phyloP scores from a whole-genome alignment of 805 yeast genomes.

The Starmerella vitae region DNA sequence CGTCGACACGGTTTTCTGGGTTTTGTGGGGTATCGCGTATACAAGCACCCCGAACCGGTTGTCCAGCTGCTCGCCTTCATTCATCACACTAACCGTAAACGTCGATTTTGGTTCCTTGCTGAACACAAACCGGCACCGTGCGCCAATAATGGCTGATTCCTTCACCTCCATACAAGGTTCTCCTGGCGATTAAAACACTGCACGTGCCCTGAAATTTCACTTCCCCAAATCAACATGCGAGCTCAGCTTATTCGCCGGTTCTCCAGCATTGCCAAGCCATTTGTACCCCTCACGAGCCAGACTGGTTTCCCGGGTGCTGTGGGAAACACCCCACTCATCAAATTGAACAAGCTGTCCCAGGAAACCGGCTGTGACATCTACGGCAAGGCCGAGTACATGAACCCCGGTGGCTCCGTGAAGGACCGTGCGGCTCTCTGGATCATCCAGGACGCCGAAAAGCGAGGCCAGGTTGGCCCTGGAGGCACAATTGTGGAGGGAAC shows the following conservation, averaged over 20 bases:
- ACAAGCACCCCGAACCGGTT: constrained; percentile 19
- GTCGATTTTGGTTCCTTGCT: constrained; percentile 13
- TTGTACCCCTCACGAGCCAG: constrained; percentile 52
- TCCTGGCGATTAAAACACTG: too few relatives aligned
- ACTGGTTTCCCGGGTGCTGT: constrained; percentile 69
- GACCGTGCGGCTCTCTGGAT: constrained; percentile 78
- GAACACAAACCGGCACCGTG: constrained; percentile 10
- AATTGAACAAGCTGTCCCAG: constrained; percentile 42
- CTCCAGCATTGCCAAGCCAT: constrained; percentile 27
- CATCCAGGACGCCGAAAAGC: constrained; percentile 62
- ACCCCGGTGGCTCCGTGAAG: constrained; percentile 88
- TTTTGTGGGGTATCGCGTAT: constrained; percentile 18
- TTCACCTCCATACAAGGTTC: constrained; percentile 10
- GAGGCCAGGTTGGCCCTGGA: constrained; percentile 46
- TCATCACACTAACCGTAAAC: constrained; percentile 12
- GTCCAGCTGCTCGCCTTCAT: neutral
- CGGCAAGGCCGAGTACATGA: constrained; percentile 85
- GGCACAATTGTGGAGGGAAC: constrained; percentile 89
- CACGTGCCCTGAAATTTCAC: too few relatives aligned
- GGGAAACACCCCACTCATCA: constrained; percentile 83
- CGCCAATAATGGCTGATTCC: constrained; percentile 12
- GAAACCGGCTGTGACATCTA: constrained; percentile 59
- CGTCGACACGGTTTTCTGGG: constrained; percentile 4
- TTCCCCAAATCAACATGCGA: too few relatives aligned
- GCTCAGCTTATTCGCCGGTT: too few relatives aligned